Evolutionary conservation across 2,329 filamentous ascomycete species (phyloP).

Genomic region (Venturia asperata): DNA sequence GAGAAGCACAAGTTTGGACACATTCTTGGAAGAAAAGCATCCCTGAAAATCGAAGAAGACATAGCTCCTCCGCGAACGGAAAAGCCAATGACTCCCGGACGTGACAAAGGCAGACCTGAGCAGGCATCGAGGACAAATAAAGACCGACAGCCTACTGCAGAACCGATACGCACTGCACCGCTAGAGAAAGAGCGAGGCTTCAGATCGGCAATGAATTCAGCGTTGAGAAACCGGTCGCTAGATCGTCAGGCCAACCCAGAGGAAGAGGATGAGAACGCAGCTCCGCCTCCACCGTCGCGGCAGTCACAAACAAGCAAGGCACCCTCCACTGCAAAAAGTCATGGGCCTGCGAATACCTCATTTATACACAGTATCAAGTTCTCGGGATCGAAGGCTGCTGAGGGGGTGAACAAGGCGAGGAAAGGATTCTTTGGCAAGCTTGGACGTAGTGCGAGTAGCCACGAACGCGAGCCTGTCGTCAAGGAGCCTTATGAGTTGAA

Average conservation of each 20-base stretch:
- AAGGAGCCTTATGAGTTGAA: slow-evolving; percentile 78
- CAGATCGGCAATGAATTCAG: slow-evolving; percentile 59
- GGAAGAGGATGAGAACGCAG: slow-evolving; percentile 5
- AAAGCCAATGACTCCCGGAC: neutral
- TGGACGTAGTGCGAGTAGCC: slow-evolving; percentile 61
- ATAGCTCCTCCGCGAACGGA: neutral
- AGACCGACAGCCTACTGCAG: slow-evolving; percentile 24
- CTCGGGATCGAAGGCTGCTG: slow-evolving; percentile 66
- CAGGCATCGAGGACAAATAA: slow-evolving; percentile 19
- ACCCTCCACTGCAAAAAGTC: neutral
- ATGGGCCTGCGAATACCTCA: slow-evolving; percentile 29
- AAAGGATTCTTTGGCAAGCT: slow-evolving; percentile 79
- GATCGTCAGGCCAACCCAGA: slow-evolving; percentile 48
- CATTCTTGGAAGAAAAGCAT: slow-evolving; percentile 15
- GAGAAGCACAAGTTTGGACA: slow-evolving; percentile 16
- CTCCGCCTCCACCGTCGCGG: neutral
- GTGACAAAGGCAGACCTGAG: neutral
- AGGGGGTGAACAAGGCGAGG: slow-evolving; percentile 62
- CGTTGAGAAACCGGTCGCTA: slow-evolving; percentile 62
- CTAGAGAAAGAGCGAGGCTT: slow-evolving; percentile 60
- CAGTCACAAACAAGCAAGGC: neutral
- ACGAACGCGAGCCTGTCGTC: slow-evolving; percentile 52
- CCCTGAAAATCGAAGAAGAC: slow-evolving; percentile 8
- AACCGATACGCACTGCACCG: slow-evolving; percentile 55
- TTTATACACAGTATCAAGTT: slow-evolving; percentile 69